Evolutionary conservation across 495 filamentous ascomycete species (phyloP).

Genomic region (Aspergillus olivimuriae): DNA sequence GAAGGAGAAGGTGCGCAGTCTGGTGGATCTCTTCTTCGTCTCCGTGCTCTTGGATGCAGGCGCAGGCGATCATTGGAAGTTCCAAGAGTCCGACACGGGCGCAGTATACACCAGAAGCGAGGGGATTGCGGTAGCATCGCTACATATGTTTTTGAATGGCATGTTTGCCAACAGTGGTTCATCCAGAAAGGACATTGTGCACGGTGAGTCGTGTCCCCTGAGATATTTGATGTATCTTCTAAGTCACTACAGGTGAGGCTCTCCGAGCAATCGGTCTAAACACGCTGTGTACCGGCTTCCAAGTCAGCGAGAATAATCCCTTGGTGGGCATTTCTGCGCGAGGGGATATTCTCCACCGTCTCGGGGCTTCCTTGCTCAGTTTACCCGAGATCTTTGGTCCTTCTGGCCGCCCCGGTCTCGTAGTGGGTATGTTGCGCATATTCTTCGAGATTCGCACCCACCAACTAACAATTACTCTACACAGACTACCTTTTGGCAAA

Average conservation of each 20-base stretch:
- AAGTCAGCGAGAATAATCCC: slow-evolving; percentile 43
- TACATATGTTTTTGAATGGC: slow-evolving; percentile 53
- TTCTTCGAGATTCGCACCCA: too few species aligned
- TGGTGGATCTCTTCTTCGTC: slow-evolving; percentile 81
- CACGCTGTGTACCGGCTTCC: slow-evolving; percentile 24
- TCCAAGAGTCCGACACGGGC: slow-evolving; percentile 43
- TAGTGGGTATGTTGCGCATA: slow-evolving; percentile 47
- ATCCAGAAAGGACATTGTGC: slow-evolving; percentile 16
- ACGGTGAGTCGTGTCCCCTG: slow-evolving; percentile 18
- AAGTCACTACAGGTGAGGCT: slow-evolving; percentile 8
- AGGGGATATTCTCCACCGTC: slow-evolving; percentile 39
- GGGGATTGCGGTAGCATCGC: slow-evolving; percentile 51
- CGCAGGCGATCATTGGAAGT: slow-evolving; percentile 69
- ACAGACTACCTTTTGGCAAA: neutral
- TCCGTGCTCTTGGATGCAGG: slow-evolving; percentile 89
- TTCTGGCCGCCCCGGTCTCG: slow-evolving; percentile 45
- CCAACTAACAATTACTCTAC: too few species aligned
- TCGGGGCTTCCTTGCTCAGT: slow-evolving; percentile 41
- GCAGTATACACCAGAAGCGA: slow-evolving; percentile 47
- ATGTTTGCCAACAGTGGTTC: slow-evolving; percentile 29
- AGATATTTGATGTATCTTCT: too few species aligned
- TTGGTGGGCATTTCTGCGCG: slow-evolving; percentile 46
- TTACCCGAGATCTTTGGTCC: slow-evolving; percentile 45
- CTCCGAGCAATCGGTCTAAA: slow-evolving; percentile 13
- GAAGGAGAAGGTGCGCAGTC: slow-evolving; percentile 65